Conservation (phyloP, 2,329 filamentous ascomycete species). For the Trichophyton rubrum region DNA sequence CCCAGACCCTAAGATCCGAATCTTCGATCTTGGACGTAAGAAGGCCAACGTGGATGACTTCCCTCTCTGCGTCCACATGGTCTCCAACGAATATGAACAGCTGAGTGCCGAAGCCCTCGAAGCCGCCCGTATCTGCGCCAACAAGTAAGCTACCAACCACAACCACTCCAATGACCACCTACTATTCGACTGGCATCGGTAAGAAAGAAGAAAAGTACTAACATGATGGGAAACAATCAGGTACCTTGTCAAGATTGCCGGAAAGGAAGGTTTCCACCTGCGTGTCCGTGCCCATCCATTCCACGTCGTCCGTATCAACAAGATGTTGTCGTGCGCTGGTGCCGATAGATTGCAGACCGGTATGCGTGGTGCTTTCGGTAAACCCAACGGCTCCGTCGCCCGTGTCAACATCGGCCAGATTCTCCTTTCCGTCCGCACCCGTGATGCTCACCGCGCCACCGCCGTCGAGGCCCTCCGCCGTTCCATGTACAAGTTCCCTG, state of each 20-base stretch:
- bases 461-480: conserved; percentile 98
- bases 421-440: conserved; percentile 90
- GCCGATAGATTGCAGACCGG: conserved; percentile 99
- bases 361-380: conserved; percentile 99
- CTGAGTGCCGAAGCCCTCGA: conserved; percentile 98
- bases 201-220: background rate
- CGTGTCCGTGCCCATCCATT: conserved; percentile 84
- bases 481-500: conserved; percentile 99
- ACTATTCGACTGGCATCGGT: background rate
- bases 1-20: conserved; percentile 66
- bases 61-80: conserved; percentile 96
- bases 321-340: conserved; percentile 99
- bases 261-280: conserved; percentile 61
- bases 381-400: conserved; percentile 96
- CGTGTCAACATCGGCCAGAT: conserved; percentile 99
- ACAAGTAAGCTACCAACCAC: conserved; percentile 56
- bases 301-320: conserved; percentile 99
- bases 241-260: conserved; percentile 56
- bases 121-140: conserved; percentile 99
- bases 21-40: conserved; percentile 99
- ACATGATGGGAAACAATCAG: conserved; percentile 21
- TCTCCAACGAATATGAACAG: conserved; percentile 99
- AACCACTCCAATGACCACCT: too few relatives aligned
- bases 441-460: conserved; percentile 80
- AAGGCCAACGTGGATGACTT: conserved; percentile 98